Conservation (phyloP, 305 asterid species). For the Fraxinus angustifolia region DNA sequence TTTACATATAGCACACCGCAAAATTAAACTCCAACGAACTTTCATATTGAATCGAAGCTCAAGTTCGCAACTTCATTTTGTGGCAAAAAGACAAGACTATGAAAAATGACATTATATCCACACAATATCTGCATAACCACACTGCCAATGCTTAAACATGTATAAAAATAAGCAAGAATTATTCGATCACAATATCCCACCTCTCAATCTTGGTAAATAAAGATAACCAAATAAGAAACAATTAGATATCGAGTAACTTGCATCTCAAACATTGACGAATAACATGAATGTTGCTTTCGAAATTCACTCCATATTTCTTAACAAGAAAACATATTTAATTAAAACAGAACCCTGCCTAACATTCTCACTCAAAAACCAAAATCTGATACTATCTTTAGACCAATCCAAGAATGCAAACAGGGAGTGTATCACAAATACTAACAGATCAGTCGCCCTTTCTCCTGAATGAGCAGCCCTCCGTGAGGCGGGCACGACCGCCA, state of each 20-base stretch:
- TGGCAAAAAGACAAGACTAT: background rate
- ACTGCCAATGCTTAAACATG: background rate
- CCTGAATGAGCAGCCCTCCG: constrained; percentile 52
- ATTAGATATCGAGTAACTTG: background rate
- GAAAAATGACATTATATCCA: no score
- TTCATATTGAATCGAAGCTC: background rate
- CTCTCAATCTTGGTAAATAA: background rate
- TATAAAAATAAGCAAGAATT: background rate
- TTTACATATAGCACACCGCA: background rate
- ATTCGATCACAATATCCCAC: background rate
- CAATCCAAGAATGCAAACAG: background rate
- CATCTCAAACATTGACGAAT: background rate
- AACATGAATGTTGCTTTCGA: background rate
- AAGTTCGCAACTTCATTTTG: background rate
- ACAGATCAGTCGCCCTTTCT: constrained; percentile 41
- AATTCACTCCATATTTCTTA: background rate
- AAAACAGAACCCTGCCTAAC: background rate
- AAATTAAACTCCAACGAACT: background rate
- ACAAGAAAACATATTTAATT: background rate
- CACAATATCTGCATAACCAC: no score
- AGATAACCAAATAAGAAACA: background rate
- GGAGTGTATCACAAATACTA: background rate
- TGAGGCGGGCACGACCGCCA: constrained; percentile 49
- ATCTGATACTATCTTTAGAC: background rate
- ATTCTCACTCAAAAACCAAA: background rate